A percentile compares a stretch with the other conserved stretches of the same genome.
Evolutionary conservation across 192 early-diverging fungal species (phyloP).

Genomic region (Allomyces javanicus): DNA sequence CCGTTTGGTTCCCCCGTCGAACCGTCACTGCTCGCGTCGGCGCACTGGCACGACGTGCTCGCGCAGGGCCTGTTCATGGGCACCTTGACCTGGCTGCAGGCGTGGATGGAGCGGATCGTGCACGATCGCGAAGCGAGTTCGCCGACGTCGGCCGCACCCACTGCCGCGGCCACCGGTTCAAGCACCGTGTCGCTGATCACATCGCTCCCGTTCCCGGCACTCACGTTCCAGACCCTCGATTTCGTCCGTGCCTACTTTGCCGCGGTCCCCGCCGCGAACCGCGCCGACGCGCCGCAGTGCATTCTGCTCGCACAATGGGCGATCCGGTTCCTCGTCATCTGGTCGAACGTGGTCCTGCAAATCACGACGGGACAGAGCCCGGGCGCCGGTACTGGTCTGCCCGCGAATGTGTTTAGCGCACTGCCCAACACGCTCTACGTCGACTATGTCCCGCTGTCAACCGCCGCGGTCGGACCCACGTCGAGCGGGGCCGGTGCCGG

Average conservation of each 20-base stretch:
- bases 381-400: too few relatives aligned
- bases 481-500: too few relatives aligned
- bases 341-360: not conserved
- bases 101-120: not conserved
- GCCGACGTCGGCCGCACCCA: not conserved
- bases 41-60: not conserved
- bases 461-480: too few relatives aligned
- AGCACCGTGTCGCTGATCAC: too few relatives aligned
- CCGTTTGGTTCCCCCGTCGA: not conserved
- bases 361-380: not conserved
- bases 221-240: not conserved
- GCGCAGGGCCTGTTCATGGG: not conserved
- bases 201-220: not conserved
- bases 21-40: not conserved
- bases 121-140: not conserved
- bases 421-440: too few relatives aligned
- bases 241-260: not conserved
- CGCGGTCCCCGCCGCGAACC: not conserved
- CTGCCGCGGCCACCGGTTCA: too few relatives aligned
- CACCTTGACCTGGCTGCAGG: not conserved
- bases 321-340: not conserved
- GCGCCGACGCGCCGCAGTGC: not conserved
- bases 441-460: too few relatives aligned
- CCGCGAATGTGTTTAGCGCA: too few relatives aligned
- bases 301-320: not conserved